These are phyloP conservation scores for Daphne laureola DNA, from an alignment of 441 rosid species.

Conservation along the genomic window DNA sequence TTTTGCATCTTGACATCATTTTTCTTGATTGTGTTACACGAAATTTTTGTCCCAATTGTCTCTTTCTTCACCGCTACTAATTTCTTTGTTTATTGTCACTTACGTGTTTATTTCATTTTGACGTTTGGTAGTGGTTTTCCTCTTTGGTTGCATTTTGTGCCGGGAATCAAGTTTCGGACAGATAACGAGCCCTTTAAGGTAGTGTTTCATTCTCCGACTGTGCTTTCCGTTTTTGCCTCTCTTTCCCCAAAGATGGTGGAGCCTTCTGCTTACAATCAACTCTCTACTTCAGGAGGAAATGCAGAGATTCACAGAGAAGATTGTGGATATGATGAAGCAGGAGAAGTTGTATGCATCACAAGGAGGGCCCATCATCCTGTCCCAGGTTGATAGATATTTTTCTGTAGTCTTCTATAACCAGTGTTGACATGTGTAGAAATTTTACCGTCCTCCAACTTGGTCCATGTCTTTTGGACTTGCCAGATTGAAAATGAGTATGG, in stretches of 20 bases:
- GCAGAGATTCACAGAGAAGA: slow-evolving; percentile 63
- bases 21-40: too few relatives aligned
- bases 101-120: slow-evolving; percentile 3
- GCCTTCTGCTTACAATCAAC: not conserved
- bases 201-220: slow-evolving; percentile 5
- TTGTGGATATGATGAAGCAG: slow-evolving; percentile 60
- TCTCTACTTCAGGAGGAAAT: slow-evolving; percentile 45
- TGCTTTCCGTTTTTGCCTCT: not conserved
- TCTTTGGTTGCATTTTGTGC: slow-evolving; percentile 60
- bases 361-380: slow-evolving; percentile 73
- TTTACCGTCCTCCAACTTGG: too few relatives aligned
- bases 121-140: slow-evolving; percentile 55
- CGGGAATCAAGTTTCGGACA: slow-evolving; percentile 57
- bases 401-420: too few relatives aligned
- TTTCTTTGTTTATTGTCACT: slow-evolving; percentile 1
- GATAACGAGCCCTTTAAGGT: slow-evolving; percentile 66
- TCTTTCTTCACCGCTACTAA: too few relatives aligned
- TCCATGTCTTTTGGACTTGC: too few relatives aligned
- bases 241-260: not conserved
- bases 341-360: slow-evolving; percentile 64
- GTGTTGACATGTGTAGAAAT: too few relatives aligned
- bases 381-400: slow-evolving; percentile 36
- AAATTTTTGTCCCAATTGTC: too few relatives aligned
- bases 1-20: not conserved
- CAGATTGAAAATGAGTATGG: slow-evolving; percentile 85